These are phyloP conservation scores for Neonothopanus nambi DNA, from an alignment of 1,284 basidiomycete species.

Conservation along the genomic window DNA sequence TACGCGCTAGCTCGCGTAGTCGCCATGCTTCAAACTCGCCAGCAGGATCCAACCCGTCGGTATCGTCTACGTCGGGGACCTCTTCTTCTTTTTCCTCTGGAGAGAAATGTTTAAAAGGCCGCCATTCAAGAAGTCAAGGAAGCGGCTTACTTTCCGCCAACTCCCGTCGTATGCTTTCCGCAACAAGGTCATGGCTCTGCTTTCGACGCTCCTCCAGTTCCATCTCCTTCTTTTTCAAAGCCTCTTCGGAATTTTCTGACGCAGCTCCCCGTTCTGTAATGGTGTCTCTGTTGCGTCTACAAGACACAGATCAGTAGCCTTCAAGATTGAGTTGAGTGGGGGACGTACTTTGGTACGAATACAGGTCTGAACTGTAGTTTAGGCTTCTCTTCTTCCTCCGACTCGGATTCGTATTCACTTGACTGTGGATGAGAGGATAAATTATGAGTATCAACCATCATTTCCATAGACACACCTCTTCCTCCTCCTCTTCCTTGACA, in stretches of 20 bases:
- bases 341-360: slow-evolving; percentile 84
- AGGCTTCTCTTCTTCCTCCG: slow-evolving; percentile 64
- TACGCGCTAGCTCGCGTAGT: slow-evolving; percentile 85
- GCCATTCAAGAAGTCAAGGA: slow-evolving; percentile 6
- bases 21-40: slow-evolving; percentile 97
- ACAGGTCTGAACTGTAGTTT: slow-evolving; percentile 80
- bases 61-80: slow-evolving; percentile 90
- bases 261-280: slow-evolving; percentile 64
- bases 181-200: slow-evolving; percentile 84
- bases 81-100: slow-evolving; percentile 84
- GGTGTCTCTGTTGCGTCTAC: slow-evolving; percentile 72
- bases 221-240: slow-evolving; percentile 56
- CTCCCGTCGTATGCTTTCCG: slow-evolving; percentile 83
- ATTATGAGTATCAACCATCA: neutral
- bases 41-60: slow-evolving; percentile 89
- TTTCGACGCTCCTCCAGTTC: slow-evolving; percentile 76
- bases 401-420: slow-evolving; percentile 76
- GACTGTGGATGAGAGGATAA: slow-evolving; percentile 44
- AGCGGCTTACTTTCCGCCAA: slow-evolving; percentile 72
- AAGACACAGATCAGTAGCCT: neutral
- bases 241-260: slow-evolving; percentile 71
- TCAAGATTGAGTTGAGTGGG: slow-evolving; percentile 1
- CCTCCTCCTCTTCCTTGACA: slow-evolving; percentile 38
- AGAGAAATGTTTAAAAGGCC: slow-evolving; percentile 11
- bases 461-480: slow-evolving; percentile 38